Evolutionary conservation across 495 filamentous ascomycete genomes (phyloP).

Genomic region (Annulohypoxylon bovei): DNA sequence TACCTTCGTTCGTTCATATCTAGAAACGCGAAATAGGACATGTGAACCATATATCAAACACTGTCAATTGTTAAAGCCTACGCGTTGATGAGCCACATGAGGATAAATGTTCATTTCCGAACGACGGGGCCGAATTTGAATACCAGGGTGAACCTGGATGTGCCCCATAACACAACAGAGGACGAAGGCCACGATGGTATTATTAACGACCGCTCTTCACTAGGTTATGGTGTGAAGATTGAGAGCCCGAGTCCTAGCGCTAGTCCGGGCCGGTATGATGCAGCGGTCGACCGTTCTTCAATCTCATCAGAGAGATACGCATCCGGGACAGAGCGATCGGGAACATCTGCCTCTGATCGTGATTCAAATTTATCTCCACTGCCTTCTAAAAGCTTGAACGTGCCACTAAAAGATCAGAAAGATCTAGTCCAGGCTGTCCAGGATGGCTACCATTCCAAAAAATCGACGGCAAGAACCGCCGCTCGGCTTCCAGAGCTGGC

Average conservation of each 20-base stretch:
- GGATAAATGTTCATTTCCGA: conserved; percentile 15
- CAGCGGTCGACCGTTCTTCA: conserved; percentile 7
- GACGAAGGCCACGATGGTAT: background rate
- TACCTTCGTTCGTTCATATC: background rate
- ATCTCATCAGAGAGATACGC: conserved; percentile 15
- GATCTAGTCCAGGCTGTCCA: background rate
- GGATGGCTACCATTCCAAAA: background rate
- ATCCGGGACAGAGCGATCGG: background rate
- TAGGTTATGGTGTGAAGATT: conserved; percentile 18
- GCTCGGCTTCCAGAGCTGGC: background rate
- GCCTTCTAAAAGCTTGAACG: background rate
- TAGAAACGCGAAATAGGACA: conserved; percentile 6
- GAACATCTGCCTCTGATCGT: background rate
- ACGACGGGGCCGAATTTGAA: conserved; percentile 20
- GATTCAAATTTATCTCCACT: conserved; percentile 2
- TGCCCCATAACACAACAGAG: conserved; percentile 7
- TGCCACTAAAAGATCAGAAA: background rate
- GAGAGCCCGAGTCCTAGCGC: conserved; percentile 17
- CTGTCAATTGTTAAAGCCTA: conserved; percentile 3
- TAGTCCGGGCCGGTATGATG: conserved; percentile 20
- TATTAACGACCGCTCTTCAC: conserved; percentile 1
- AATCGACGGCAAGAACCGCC: background rate
- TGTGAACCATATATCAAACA: conserved; percentile 16
- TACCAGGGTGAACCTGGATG: conserved; percentile 13
- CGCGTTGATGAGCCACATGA: conserved; percentile 29